phyloP scores from a whole-genome alignment of 768 basidiomycete genomes.

The Lactifluus pinguis region DNA sequence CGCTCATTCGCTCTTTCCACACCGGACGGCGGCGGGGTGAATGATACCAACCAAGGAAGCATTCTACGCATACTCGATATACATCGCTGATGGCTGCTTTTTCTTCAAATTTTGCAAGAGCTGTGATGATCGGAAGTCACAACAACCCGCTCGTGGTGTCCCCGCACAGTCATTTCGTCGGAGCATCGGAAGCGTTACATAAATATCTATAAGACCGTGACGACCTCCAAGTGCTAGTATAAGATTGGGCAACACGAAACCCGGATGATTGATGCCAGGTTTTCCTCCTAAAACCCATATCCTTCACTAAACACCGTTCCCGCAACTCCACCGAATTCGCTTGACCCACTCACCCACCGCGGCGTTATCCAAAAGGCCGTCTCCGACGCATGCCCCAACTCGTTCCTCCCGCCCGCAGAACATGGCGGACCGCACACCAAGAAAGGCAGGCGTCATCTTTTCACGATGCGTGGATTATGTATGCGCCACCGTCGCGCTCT shows the following conservation, averaged over 20 bases:
- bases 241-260: slow-evolving; percentile 88
- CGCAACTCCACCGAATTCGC: slow-evolving; percentile 62
- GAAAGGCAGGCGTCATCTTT: slow-evolving; percentile 58
- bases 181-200: slow-evolving; percentile 72
- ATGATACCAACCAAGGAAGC: slow-evolving; percentile 37
- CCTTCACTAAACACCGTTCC: slow-evolving; percentile 53
- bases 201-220: slow-evolving; percentile 36
- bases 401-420: slow-evolving; percentile 74
- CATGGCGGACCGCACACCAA: slow-evolving; percentile 45
- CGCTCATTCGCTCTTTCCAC: slow-evolving; percentile 60
- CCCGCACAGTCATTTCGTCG: slow-evolving; percentile 75
- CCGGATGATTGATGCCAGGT: slow-evolving; percentile 86
- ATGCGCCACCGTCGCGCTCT: slow-evolving; percentile 96
- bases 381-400: slow-evolving; percentile 89
- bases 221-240: slow-evolving; percentile 78
- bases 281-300: slow-evolving; percentile 57
- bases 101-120: slow-evolving; percentile 80
- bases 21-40: slow-evolving; percentile 52
- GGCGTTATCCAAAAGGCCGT: slow-evolving; percentile 68
- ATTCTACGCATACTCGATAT: slow-evolving; percentile 66
- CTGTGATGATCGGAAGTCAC: slow-evolving; percentile 40
- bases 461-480: slow-evolving; percentile 86
- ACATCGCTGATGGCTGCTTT: slow-evolving; percentile 84
- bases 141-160: slow-evolving; percentile 26
- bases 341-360: slow-evolving; percentile 53